These are phyloP conservation scores for Picochlorum sp. DNA, from an alignment of 139 green algal species.

Conservation along the genomic window DNA sequence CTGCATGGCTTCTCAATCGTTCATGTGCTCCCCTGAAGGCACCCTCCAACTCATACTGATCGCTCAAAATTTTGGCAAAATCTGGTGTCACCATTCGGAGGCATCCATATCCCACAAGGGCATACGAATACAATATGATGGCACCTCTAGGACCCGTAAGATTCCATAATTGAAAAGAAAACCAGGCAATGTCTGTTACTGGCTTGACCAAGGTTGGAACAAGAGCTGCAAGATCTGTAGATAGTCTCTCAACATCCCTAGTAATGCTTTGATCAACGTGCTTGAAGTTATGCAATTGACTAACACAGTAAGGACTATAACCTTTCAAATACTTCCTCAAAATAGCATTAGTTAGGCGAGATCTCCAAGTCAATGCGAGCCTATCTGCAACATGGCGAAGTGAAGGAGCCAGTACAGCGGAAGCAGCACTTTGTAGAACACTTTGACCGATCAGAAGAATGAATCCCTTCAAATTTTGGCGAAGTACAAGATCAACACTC, in stretches of 20 bases:
- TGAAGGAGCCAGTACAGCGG: slow-evolving; percentile 54
- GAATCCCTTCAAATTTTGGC: slow-evolving; percentile 40
- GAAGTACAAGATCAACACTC: slow-evolving; percentile 59
- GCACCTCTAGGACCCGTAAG: slow-evolving; percentile 51
- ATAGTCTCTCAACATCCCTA: slow-evolving; percentile 53
- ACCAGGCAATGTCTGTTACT: slow-evolving; percentile 63
- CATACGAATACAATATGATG: slow-evolving; percentile 62
- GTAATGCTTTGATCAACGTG: slow-evolving; percentile 58
- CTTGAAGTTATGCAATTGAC: slow-evolving; percentile 40
- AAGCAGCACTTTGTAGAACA: slow-evolving; percentile 43
- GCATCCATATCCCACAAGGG: slow-evolving; percentile 39
- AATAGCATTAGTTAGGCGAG: slow-evolving; percentile 39
- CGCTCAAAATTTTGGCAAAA: slow-evolving; percentile 37
- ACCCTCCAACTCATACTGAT: slow-evolving; percentile 43
- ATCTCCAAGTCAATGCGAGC: slow-evolving; percentile 57
- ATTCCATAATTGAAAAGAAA: slow-evolving; percentile 41
- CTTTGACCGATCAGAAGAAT: slow-evolving; percentile 37
- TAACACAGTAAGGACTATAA: slow-evolving; percentile 46
- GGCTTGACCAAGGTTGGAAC: slow-evolving; percentile 67
- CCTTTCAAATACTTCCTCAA: slow-evolving; percentile 45
- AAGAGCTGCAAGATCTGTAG: slow-evolving; percentile 52
- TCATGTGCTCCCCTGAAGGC: slow-evolving; percentile 45
- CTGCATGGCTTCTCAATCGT: slow-evolving; percentile 46
- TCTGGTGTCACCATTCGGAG: slow-evolving; percentile 52
- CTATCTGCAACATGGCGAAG: slow-evolving; percentile 50